phyloP scores from a whole-genome alignment of 176 grass and related monocot species.

The Tuctoria greenei region DNA sequence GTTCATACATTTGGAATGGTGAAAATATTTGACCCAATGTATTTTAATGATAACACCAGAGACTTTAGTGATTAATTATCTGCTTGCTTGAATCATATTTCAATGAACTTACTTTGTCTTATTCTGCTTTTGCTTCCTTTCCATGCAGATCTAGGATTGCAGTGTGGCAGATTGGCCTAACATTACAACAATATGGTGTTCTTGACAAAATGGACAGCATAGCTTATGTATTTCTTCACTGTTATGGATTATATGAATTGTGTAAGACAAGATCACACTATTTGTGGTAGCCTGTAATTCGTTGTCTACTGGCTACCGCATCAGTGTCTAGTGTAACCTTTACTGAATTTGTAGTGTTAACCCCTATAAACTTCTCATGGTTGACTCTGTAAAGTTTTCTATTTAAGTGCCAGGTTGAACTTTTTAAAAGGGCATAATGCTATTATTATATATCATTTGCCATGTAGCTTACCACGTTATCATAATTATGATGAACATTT shows the following conservation, averaged over 20 bases:
- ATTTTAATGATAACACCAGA: too few species aligned
- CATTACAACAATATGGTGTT: conserved; percentile 57
- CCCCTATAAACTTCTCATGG: conserved; percentile 27
- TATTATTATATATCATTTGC: too few species aligned
- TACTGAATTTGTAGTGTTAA: conserved; percentile 43
- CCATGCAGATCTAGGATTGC: conserved; percentile 51
- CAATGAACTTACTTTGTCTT: neutral
- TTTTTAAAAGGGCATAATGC: neutral
- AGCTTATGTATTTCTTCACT: conserved; percentile 40
- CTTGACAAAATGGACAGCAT: conserved; percentile 63
- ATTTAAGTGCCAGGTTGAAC: conserved; percentile 41
- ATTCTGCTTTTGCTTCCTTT: neutral
- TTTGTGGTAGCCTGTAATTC: conserved; percentile 60
- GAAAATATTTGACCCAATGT: too few species aligned
- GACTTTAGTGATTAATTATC: neutral
- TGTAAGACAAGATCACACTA: conserved; percentile 44
- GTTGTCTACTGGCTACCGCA: conserved; percentile 34
- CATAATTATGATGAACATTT: too few species aligned
- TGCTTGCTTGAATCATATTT: neutral
- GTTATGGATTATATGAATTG: conserved; percentile 47
- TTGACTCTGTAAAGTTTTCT: conserved; percentile 55
- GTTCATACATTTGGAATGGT: too few species aligned
- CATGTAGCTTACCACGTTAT: too few species aligned
- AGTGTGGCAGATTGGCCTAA: conserved; percentile 65
- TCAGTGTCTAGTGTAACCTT: conserved; percentile 41